phyloP scores from a whole-genome alignment of 2,329 filamentous ascomycete species.

The Epichloe festucae region DNA sequence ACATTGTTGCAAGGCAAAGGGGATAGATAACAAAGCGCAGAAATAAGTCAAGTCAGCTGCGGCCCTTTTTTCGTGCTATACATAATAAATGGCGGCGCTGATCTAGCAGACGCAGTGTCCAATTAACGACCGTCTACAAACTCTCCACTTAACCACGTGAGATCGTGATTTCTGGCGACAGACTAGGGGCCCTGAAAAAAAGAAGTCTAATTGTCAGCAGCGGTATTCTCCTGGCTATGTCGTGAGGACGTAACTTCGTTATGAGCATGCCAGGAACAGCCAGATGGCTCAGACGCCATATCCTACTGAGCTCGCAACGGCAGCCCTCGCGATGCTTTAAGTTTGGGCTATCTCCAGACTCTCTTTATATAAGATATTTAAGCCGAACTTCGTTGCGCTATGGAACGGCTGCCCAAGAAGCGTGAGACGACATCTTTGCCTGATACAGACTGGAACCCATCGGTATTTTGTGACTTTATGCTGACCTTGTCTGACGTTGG shows the following conservation, averaged over 20 bases:
- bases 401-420: constrained; percentile 27
- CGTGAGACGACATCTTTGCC: constrained; percentile 18
- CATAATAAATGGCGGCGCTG: not conserved
- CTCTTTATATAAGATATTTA: constrained; percentile 13
- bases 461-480: not conserved
- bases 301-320: constrained; percentile 19
- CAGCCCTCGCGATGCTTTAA: constrained; percentile 9
- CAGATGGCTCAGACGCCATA: constrained; percentile 29
- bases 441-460: not conserved
- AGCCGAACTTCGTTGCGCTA: constrained; percentile 18
- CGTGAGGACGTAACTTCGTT: constrained; percentile 10
- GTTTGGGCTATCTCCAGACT: not conserved
- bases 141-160: not conserved
- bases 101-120: not conserved
- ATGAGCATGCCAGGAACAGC: constrained; percentile 27
- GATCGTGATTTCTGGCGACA: not conserved
- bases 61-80: no score
- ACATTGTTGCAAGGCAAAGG: no score
- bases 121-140: not conserved
- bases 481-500: not conserved
- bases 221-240: not conserved
- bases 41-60: no score
- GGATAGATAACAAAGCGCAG: no score
- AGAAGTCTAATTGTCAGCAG: constrained; percentile 14
- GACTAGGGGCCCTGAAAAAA: constrained; percentile 5